Percentiles rank a stretch among this genome's conserved stretches.
phyloP scores from a whole-genome alignment of 768 basidiomycete species.

The Amanita pallidorosea region DNA sequence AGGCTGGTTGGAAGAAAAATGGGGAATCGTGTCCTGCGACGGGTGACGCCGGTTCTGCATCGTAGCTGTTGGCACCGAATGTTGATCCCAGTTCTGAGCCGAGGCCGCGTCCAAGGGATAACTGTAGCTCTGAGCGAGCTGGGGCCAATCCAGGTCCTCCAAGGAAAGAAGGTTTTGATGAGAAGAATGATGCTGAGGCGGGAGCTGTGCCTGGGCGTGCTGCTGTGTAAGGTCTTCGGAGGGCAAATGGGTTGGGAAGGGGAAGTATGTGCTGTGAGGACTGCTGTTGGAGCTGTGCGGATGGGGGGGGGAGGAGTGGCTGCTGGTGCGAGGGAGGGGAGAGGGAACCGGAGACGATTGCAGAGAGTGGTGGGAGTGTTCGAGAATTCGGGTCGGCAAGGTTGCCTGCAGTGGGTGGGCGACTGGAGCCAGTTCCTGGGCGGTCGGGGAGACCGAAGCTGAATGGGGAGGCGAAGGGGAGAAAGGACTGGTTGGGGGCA shows the following conservation, averaged over 20 bases:
- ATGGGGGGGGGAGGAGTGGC: constrained; percentile 20
- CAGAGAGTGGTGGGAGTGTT: constrained; percentile 64
- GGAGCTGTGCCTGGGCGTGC: constrained; percentile 65
- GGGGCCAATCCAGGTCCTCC: constrained; percentile 42
- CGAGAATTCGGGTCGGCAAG: constrained; percentile 22
- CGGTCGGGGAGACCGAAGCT: constrained; percentile 19
- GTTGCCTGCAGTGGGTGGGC: constrained; percentile 43
- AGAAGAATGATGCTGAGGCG: constrained; percentile 53
- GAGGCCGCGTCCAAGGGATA: constrained; percentile 27
- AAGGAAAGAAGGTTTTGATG: constrained; percentile 36
- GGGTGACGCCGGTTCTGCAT: constrained; percentile 12
- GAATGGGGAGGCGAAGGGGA: constrained; percentile 32
- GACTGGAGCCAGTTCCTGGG: constrained; percentile 25
- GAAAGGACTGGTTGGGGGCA: constrained; percentile 26
- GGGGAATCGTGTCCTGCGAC: constrained; percentile 36
- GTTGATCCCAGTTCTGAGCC: constrained; percentile 7
- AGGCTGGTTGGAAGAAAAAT: constrained; percentile 50
- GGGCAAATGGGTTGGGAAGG: constrained; percentile 41
- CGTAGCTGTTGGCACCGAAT: constrained; percentile 8
- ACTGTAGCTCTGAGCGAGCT: constrained; percentile 21
- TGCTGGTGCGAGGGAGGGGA: constrained; percentile 28
- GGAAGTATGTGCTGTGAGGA: constrained; percentile 42
- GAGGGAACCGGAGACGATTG: constrained; percentile 69
- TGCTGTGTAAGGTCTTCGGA: constrained; percentile 49
- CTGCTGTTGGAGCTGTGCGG: constrained; percentile 15